Percentiles rank a stretch among this genome's conserved stretches.
Evolutionary conservation across 208 protist species (phyloP).

Genomic region (Novymonas esmeraldas): DNA sequence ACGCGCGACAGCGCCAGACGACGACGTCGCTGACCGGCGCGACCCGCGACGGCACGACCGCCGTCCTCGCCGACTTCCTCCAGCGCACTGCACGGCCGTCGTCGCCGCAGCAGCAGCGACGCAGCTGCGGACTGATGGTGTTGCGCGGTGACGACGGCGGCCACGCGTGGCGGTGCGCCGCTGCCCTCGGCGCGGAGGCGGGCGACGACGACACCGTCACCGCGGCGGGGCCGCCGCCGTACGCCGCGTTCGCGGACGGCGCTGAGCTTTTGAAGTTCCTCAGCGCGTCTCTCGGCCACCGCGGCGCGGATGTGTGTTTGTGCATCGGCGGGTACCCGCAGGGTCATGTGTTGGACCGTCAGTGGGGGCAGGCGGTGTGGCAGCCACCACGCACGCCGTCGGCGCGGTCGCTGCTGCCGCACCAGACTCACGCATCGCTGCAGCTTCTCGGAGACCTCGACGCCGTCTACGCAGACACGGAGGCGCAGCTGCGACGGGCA

Average conservation of each 20-base stretch:
- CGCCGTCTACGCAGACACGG: slow-evolving; percentile 7
- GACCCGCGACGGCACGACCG: background rate
- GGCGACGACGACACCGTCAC: background rate
- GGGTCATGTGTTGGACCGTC: slow-evolving; percentile 21
- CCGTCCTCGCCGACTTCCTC: slow-evolving; percentile 14
- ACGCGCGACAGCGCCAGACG: background rate
- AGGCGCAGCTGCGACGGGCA: slow-evolving; percentile 18
- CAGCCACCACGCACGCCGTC: background rate
- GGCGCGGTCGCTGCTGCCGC: background rate
- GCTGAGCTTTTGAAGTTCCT: slow-evolving; percentile 17
- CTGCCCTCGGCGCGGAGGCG: background rate
- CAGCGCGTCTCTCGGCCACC: background rate
- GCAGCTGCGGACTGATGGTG: slow-evolving; percentile 28
- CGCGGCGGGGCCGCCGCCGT: background rate
- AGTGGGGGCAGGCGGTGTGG: slow-evolving; percentile 11
- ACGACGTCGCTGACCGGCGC: slow-evolving; percentile 17
- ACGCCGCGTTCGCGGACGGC: slow-evolving; percentile 16
- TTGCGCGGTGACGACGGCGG: slow-evolving; percentile 37
- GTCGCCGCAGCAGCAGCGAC: background rate
- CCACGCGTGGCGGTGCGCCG: slow-evolving; percentile 17
- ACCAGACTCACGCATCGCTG: slow-evolving; percentile 6
- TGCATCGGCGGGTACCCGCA: slow-evolving; percentile 24
- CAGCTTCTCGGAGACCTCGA: slow-evolving; percentile 13
- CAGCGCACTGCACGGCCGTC: background rate
- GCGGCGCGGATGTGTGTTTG: slow-evolving; percentile 9